phyloP scores from a whole-genome alignment of 2,329 filamentous ascomycete genomes.

The Paraphoma sp. region DNA sequence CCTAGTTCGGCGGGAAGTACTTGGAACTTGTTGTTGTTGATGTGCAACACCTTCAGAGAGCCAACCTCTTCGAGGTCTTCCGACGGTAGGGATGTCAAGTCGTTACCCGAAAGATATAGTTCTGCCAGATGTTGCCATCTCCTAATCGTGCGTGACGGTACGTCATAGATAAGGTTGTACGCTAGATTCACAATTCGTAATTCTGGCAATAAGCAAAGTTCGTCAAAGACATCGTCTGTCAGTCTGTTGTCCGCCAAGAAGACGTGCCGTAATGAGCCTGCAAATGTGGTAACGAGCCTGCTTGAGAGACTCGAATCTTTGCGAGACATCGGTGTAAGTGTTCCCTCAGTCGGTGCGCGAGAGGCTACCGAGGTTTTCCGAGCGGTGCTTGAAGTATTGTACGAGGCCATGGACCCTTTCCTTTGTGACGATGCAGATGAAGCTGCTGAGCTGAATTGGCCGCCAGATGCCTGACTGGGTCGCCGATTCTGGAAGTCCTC shows the following conservation, averaged over 20 bases:
- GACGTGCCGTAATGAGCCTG: conserved; percentile 80
- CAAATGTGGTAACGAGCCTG: conserved; percentile 84
- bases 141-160: conserved; percentile 86
- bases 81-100: conserved; percentile 86
- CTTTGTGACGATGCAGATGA: conserved; percentile 70
- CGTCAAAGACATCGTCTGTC: conserved; percentile 93
- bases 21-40: conserved; percentile 98
- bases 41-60: conserved; percentile 85
- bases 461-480: conserved; percentile 84
- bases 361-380: conserved; percentile 86
- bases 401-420: conserved; percentile 85
- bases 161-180: conserved; percentile 92
- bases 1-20: conserved; percentile 94
- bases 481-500: conserved; percentile 71
- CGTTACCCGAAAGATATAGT: conserved; percentile 93
- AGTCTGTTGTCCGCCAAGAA: conserved; percentile 93
- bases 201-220: conserved; percentile 82
- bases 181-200: conserved; percentile 89
- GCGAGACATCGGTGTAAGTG: conserved; percentile 65
- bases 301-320: conserved; percentile 91
- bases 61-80: conserved; percentile 93
- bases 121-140: conserved; percentile 91
- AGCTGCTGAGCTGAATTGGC: conserved; percentile 75
- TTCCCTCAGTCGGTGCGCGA: conserved; percentile 65
- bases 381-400: conserved; percentile 56